Evolutionary conservation across 768 basidiomycete species (phyloP), one percentile per base, ranked within the genome.

Genomic region (Chalciporus chontae): DNA sequence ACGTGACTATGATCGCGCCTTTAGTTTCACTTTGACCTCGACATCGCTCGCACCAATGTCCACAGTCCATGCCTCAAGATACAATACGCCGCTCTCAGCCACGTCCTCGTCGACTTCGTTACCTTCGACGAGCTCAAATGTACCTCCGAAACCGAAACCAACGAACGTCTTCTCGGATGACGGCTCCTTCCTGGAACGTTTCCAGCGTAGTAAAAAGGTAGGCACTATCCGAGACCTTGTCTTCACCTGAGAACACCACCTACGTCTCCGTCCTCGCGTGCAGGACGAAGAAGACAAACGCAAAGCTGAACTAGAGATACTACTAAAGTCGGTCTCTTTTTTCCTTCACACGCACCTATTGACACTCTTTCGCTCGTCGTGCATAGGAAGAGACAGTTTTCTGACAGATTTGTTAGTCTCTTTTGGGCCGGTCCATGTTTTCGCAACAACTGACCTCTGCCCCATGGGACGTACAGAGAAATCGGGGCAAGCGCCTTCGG

Each of bases 111-210:
- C 61, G 41, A 52, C 66, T 18, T 44, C 50, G n/a, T 37, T 57
- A 8, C 53, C 65, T 48, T 57, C 61, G 17, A 32, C 55, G 8
- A 48, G 58, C 17, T 27, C 56, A 3, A 66, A 59, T 31, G 23
- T 43, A 6, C 42, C 48, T n/a, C 48, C 63, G 15, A 74, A 71
- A 59, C 39, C 70, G 34, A 82, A 79, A 55, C 69, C 75, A 11
- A 69, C 72, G 42, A 86, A 85, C 61, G 76, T 85, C 18, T 87
- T 87, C 62, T 74, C 82, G 47, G 78, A 85, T 61, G 84, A 85
- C 56, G 84, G 84, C 8, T 83, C 83, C 8, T 86, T 85, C 63
- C 68, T 85, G 48, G 77, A 85, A 56, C 75, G 83, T 9, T 77
- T 85, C 59, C 79, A 83, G 65, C 76, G 78, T 26, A 69, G 71